Base-by-base conservation (phyloP, 257 asterid species). In the Solanum medicagineum region DNA sequence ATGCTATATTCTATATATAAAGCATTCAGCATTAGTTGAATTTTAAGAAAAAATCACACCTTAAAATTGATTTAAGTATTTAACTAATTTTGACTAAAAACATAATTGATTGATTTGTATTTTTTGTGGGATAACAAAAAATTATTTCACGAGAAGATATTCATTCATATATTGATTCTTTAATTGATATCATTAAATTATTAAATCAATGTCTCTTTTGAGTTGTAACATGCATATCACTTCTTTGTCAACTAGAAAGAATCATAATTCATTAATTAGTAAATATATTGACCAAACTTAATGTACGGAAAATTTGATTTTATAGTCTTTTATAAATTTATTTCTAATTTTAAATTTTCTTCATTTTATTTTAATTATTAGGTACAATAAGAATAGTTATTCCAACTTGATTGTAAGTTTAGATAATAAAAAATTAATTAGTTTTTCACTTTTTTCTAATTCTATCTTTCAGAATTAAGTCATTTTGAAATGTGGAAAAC, bases 1-100 rank as follows among this genome's bases (percentile, higher is more conserved):
- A 60, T 3, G 4, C 8, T 0, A n/a, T 60, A n/a, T 3, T 10
- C 8, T 0, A n/a, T 60, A n/a, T n/a, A n/a, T 13, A 60, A 60
- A 60, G 5, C 32, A n/a, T n/a, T 14, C 3, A 0, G 3, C 1
- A 9, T 60, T 60, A 59, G 0, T 4, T n/a, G 7, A 13, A 7
- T 59, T 7, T 7, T 0, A 59, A 4, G 22, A 59, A 59, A 3
- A n/a, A 10, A 60, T n/a, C 20, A 0, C 44, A 65, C 20, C 10
- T 14, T 10, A 26, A 65, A 8, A 13, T 65, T 65, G 11, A 63
- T 26, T 63, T 11, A 12, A 51, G 16, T 51, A 11, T 63, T 63
- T 11, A 51, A 51, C 55, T 51, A 11, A 15, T 51, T 51, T 12
- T 51, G 55, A 51, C 3, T 51, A 22, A 24, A 62, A 7, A 3